These are phyloP conservation scores for Wickerhamiella kurtzmanii DNA, from an alignment of 805 yeast species.

Conservation along the genomic window DNA sequence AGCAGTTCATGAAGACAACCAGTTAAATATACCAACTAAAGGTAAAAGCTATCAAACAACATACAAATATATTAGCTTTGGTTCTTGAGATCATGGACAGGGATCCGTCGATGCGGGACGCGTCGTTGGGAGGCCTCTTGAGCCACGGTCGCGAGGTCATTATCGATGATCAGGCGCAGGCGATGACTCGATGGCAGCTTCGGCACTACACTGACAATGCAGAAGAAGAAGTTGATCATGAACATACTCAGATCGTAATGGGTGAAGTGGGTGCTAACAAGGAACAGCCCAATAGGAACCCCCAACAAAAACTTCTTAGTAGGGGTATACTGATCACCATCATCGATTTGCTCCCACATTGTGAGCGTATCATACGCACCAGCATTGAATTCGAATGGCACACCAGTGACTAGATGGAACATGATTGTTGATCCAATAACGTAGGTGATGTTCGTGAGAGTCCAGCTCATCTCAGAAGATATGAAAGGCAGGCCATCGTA, in stretches of 20 bases:
- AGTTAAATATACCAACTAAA: not conserved
- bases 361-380: slow-evolving; percentile 94
- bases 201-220: slow-evolving; percentile 80
- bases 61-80: slow-evolving; percentile 1
- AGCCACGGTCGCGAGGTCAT: slow-evolving; percentile 13
- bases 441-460: slow-evolving; percentile 79
- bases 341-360: slow-evolving; percentile 97
- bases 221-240: slow-evolving; percentile 63
- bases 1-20: not conserved
- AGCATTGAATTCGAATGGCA: slow-evolving; percentile 87
- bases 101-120: slow-evolving; percentile 10
- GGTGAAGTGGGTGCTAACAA: slow-evolving; percentile 80
- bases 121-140: slow-evolving; percentile 3
- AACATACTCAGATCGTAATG: slow-evolving; percentile 71
- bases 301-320: slow-evolving; percentile 82
- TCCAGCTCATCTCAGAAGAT: slow-evolving; percentile 79
- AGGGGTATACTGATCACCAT: slow-evolving; percentile 95
- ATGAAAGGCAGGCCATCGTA: slow-evolving; percentile 73
- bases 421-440: slow-evolving; percentile 84
- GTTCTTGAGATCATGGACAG: slow-evolving; percentile 14
- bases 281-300: slow-evolving; percentile 82
- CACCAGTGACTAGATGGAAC: slow-evolving; percentile 95
- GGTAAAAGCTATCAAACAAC: not conserved
- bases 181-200: slow-evolving; percentile 51
- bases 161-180: slow-evolving; percentile 23